Percentiles rank a stretch among this genome's conserved stretches.
phyloP scores from a whole-genome alignment of 352 stramenopile species.

The Globisporangium spinosum region DNA sequence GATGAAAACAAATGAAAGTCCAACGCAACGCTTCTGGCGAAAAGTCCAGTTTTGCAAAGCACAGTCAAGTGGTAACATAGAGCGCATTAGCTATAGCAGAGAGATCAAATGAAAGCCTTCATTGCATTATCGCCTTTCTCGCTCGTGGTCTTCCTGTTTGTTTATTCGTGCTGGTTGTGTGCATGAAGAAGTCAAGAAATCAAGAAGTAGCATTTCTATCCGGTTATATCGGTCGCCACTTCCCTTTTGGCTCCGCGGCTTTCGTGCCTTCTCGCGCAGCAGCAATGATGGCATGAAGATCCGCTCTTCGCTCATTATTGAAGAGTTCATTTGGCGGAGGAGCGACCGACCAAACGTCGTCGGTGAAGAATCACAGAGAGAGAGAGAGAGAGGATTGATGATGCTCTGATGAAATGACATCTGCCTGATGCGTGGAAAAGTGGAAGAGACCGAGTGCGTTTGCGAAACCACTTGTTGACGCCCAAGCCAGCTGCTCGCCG shows the following conservation, averaged over 20 bases:
- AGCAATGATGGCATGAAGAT: neutral
- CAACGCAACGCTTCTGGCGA: neutral
- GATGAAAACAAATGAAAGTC: neutral
- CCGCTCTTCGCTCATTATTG: neutral
- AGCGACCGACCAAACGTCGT: neutral
- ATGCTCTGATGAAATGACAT: neutral
- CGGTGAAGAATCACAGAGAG: neutral
- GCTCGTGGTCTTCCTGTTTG: neutral
- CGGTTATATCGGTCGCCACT: neutral
- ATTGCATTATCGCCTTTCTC: neutral
- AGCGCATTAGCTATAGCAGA: neutral
- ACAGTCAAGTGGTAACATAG: neutral
- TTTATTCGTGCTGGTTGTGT: neutral
- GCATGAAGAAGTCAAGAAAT: neutral
- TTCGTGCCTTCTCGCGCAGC: slow-evolving; percentile 4
- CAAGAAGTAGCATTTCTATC: slow-evolving; percentile 1
- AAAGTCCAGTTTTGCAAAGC: neutral
- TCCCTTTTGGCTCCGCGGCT: neutral
- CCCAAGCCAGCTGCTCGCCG: neutral
- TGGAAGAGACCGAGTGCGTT: neutral
- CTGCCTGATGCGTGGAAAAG: neutral
- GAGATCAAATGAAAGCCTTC: neutral
- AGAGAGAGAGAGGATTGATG: neutral
- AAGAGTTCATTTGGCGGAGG: neutral
- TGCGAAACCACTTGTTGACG: neutral